phyloP scores from a whole-genome alignment of 805 yeast genomes.

The Candida koratica region DNA sequence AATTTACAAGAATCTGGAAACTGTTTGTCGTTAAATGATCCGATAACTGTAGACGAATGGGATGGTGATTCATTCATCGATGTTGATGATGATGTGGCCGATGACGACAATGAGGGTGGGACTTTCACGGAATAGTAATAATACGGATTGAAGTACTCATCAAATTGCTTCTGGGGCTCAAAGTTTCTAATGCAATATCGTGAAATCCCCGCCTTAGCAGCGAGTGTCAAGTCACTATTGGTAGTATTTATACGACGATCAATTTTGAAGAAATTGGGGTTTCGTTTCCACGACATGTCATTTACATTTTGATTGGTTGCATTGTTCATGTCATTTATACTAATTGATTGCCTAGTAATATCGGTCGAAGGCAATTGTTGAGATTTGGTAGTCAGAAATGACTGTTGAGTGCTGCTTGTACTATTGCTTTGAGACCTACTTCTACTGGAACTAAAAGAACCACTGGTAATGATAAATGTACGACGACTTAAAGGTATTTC shows the following conservation, averaged over 20 bases:
- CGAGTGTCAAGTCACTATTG: slow-evolving; percentile 12
- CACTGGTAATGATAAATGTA: neutral
- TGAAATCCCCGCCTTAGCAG: slow-evolving; percentile 12
- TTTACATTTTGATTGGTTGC: neutral
- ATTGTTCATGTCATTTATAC: too few species aligned
- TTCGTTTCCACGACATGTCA: slow-evolving; percentile 4
- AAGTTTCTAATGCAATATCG: slow-evolving; percentile 13
- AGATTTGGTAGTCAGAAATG: neutral
- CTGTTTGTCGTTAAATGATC: neutral
- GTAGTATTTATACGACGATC: slow-evolving; percentile 10
- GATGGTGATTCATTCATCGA: neutral
- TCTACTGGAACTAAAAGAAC: too few species aligned
- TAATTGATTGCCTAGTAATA: neutral
- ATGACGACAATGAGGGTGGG: neutral
- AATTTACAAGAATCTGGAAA: slow-evolving; percentile 3
- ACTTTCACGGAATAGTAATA: slow-evolving; percentile 13
- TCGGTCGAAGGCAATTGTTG: neutral
- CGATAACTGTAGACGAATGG: neutral
- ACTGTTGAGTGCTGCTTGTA: neutral
- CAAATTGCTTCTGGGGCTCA: slow-evolving; percentile 6
- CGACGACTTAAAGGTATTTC: neutral
- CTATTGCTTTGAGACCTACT: neutral
- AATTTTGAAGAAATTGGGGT: slow-evolving; percentile 15
- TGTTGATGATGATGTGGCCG: neutral
- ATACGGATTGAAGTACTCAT: slow-evolving; percentile 13